Evolutionary conservation across 768 basidiomycete genomes (phyloP).

Genomic region (Termitomyces sp.): DNA sequence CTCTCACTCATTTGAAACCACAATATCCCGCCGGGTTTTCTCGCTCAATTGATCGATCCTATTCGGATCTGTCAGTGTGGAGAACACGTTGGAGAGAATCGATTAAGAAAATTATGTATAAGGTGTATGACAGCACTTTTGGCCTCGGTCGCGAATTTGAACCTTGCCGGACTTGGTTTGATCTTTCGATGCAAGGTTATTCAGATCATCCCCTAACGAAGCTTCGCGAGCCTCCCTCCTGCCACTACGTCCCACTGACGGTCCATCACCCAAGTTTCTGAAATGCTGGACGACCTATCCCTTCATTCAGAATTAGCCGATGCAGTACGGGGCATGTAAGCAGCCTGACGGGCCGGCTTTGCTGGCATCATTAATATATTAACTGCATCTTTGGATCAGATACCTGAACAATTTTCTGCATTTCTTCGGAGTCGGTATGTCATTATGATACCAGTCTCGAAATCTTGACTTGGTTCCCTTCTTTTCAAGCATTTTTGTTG

Average conservation of each 20-base stretch:
- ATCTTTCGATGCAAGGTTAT: not conserved
- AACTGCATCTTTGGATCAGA: slow-evolving; percentile 10
- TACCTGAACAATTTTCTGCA: slow-evolving; percentile 25
- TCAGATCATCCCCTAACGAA: not conserved
- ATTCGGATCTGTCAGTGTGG: not conserved
- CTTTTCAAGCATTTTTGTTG: slow-evolving; percentile 27
- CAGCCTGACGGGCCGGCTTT: not conserved
- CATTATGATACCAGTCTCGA: not conserved
- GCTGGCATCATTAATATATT: not conserved
- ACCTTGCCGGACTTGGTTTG: not conserved
- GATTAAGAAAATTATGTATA: not conserved
- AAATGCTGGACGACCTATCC: slow-evolving; percentile 21
- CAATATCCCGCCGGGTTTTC: not conserved
- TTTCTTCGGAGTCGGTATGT: slow-evolving; percentile 28
- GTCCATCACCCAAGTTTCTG: not conserved
- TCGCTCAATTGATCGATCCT: not conserved
- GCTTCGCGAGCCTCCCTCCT: not conserved
- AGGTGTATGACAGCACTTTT: not conserved
- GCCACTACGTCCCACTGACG: not conserved
- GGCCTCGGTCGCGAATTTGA: not conserved
- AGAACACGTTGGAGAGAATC: not conserved
- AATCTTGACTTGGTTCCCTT: not conserved
- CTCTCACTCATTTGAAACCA: not conserved
- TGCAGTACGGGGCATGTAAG: slow-evolving; percentile 5
- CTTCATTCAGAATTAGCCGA: not conserved